Conservation (phyloP, 495 filamentous ascomycete genomes). For the Parmelia sp. region DNA sequence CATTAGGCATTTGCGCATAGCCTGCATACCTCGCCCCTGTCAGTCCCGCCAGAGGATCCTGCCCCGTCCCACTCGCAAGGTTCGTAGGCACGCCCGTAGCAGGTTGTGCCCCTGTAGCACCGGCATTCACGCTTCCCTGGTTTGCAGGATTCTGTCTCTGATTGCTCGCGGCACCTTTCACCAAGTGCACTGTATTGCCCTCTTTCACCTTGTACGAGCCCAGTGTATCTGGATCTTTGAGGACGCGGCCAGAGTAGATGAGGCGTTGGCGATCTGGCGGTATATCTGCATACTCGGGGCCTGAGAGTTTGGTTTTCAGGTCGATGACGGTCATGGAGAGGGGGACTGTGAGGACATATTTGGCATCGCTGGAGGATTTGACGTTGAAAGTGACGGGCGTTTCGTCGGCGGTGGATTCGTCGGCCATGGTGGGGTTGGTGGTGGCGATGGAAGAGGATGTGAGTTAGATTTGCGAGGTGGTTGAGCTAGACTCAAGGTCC, state of each 20-base stretch:
- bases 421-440: conserved; percentile 31
- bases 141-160: conserved; percentile 56
- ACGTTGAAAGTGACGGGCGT: conserved; percentile 82
- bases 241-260: conserved; percentile 93
- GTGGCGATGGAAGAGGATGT: background rate
- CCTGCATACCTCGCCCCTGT: conserved; percentile 95
- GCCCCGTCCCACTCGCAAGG: conserved; percentile 85
- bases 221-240: conserved; percentile 87
- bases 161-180: conserved; percentile 92
- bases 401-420: conserved; percentile 41
- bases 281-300: conserved; percentile 72
- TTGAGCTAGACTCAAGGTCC: background rate
- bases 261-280: conserved; percentile 82
- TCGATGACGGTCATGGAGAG: conserved; percentile 71
- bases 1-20: conserved; percentile 78
- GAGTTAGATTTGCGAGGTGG: background rate
- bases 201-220: conserved; percentile 88
- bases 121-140: conserved; percentile 41
- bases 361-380: conserved; percentile 81
- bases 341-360: conserved; percentile 72
- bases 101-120: conserved; percentile 44
- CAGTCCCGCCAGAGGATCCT: conserved; percentile 81
- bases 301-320: conserved; percentile 81
- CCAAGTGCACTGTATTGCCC: conserved; percentile 92
- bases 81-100: conserved; percentile 69